Conservation (phyloP, 306 rosid genomes). For the Quercus cerris region DNA sequence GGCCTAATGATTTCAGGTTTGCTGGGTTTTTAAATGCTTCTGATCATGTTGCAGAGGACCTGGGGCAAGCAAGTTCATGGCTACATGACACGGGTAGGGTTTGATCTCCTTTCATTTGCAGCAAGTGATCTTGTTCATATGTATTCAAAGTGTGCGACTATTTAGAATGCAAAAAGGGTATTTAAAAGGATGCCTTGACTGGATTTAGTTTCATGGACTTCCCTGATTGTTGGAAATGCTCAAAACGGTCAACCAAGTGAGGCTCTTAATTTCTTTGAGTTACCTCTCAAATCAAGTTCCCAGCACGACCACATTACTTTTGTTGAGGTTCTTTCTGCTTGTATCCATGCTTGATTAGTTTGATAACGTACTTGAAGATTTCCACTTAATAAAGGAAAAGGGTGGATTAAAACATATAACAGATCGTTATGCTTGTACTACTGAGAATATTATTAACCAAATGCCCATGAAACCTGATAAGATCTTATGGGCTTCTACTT, state of each 20-base stretch:
- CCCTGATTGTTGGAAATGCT: too few species aligned
- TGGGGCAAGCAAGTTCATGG: conserved; percentile 56
- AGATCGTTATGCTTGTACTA: too few species aligned
- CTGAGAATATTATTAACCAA: conserved; percentile 42
- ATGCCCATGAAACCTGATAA: conserved; percentile 66
- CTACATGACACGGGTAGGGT: conserved; percentile 56
- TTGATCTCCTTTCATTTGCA: conserved; percentile 43
- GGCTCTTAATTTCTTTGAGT: too few species aligned
- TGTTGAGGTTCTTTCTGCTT: too few species aligned
- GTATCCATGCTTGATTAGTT: too few species aligned
- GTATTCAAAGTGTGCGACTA: conserved; percentile 66
- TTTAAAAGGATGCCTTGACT: conserved; percentile 44
- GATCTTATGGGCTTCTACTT: conserved; percentile 62
- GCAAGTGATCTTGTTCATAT: conserved; percentile 60
- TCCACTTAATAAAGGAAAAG: too few species aligned
- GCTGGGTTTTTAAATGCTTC: conserved; percentile 48
- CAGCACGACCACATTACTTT: too few species aligned
- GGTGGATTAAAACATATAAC: too few species aligned
- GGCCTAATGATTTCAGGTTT: conserved; percentile 38
- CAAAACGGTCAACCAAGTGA: too few species aligned
- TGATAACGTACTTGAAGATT: too few species aligned
- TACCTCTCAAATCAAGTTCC: too few species aligned
- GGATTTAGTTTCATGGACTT: background rate
- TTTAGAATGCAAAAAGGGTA: conserved; percentile 41
- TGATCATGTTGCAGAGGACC: conserved; percentile 50